These are phyloP conservation scores for Lenzites betulinus DNA, from an alignment of 768 basidiomycete genomes.

Conservation along the genomic window DNA sequence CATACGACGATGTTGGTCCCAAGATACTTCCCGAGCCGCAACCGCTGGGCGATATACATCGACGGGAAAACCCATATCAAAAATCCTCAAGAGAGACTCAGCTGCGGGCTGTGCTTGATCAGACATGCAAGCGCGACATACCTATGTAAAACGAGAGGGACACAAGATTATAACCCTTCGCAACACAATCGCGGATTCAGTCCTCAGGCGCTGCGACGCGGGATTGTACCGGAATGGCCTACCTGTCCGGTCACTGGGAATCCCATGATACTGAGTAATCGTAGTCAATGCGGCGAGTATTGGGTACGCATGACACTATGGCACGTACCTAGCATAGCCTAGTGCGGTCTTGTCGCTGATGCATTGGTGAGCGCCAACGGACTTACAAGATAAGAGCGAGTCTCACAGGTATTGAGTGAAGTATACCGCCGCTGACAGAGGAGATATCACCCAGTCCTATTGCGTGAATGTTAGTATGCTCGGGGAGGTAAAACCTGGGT, in stretches of 20 bases:
- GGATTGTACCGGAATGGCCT: background rate
- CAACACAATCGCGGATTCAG: background rate
- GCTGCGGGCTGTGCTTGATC: background rate
- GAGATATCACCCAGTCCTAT: constrained; percentile 55
- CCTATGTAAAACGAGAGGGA: constrained; percentile 68
- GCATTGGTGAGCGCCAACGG: background rate
- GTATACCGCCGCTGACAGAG: constrained; percentile 63
- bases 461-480: background rate
- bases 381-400: background rate
- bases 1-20: constrained; percentile 62
- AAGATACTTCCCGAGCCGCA: constrained; percentile 61
- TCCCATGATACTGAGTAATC: constrained; percentile 56
- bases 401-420: constrained; percentile 66
- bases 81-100: constrained; percentile 41
- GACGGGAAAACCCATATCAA: constrained; percentile 68
- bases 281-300: background rate
- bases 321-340: constrained; percentile 61
- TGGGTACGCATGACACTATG: background rate
- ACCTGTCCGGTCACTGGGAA: constrained; percentile 66
- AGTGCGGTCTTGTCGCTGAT: constrained; percentile 69
- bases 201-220: no score
- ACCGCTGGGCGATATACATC: constrained; percentile 63
- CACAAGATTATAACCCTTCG: constrained; percentile 63
- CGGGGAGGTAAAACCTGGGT: no score
- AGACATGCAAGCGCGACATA: constrained; percentile 15